Conservation (phyloP, 306 rosid genomes). For the Geum urbanum region DNA sequence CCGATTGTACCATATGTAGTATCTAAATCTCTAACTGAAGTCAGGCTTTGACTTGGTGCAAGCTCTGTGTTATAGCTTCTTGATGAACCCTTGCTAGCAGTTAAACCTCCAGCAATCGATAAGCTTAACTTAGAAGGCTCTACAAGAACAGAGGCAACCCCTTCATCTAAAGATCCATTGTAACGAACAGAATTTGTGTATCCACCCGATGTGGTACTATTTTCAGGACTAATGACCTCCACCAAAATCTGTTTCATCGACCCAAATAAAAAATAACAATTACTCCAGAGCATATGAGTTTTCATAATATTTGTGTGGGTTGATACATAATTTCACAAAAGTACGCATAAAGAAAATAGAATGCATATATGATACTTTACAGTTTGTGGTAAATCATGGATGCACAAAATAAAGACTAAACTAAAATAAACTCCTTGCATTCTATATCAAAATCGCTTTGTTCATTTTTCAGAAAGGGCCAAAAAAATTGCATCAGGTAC, state of each 20-base stretch:
- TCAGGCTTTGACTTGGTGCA: slow-evolving; percentile 49
- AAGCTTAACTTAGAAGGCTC: slow-evolving; percentile 78
- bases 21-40: slow-evolving; percentile 62
- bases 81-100: slow-evolving; percentile 73
- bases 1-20: slow-evolving; percentile 56
- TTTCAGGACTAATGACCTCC: slow-evolving; percentile 70
- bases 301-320: neutral
- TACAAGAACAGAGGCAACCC: slow-evolving; percentile 58
- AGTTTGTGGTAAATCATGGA: neutral
- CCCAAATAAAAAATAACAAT: slow-evolving; percentile 25
- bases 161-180: slow-evolving; percentile 76
- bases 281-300: neutral
- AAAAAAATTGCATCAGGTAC: neutral
- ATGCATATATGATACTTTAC: neutral
- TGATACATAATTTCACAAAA: neutral
- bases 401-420: too few species aligned
- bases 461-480: neutral
- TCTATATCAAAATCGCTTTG: neutral
- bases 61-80: slow-evolving; percentile 53
- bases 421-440: neutral
- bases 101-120: slow-evolving; percentile 76
- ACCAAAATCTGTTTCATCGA: slow-evolving; percentile 70
- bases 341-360: neutral
- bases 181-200: slow-evolving; percentile 51
- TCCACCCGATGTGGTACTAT: slow-evolving; percentile 37